A percentile compares a stretch with the other conserved stretches of the same genome.
phyloP scores from a whole-genome alignment of 768 basidiomycete genomes.

The Tylopilus plumbeoviolaceoides region DNA sequence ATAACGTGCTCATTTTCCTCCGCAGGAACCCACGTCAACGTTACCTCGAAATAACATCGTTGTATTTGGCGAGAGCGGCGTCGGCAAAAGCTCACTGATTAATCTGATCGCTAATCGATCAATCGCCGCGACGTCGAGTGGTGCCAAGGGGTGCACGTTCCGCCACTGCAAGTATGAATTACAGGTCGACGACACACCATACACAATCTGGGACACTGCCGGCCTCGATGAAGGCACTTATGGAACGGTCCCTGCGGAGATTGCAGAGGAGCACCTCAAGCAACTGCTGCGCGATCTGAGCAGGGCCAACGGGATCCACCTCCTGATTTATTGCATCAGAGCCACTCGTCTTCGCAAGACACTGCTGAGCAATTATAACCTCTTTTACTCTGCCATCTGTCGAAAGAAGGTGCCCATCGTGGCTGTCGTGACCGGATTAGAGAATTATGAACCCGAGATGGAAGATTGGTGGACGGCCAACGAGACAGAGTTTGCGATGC shows the following conservation, averaged over 20 bases:
- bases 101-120: slow-evolving; percentile 39
- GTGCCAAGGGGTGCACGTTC: slow-evolving; percentile 35
- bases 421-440: slow-evolving; percentile 35
- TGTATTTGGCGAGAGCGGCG: slow-evolving; percentile 28
- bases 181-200: slow-evolving; percentile 19
- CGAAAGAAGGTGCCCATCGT: slow-evolving; percentile 35
- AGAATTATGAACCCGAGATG: slow-evolving; percentile 32
- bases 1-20: slow-evolving; percentile 6
- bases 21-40: slow-evolving; percentile 7
- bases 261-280: slow-evolving; percentile 26
- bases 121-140: slow-evolving; percentile 34
- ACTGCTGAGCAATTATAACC: slow-evolving; percentile 33
- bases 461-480: slow-evolving; percentile 34
- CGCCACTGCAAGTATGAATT: slow-evolving; percentile 26
- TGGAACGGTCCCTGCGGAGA: slow-evolving; percentile 28
- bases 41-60: slow-evolving; percentile 22
- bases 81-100: slow-evolving; percentile 42
- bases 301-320: slow-evolving; percentile 26
- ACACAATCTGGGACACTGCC: slow-evolving; percentile 36
- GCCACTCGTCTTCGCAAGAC: slow-evolving; percentile 27
- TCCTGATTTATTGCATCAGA: slow-evolving; percentile 33
- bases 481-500: slow-evolving; percentile 21
- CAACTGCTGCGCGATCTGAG: slow-evolving; percentile 23
- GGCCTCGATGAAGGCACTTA: slow-evolving; percentile 36
- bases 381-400: slow-evolving; percentile 36